Conservation (phyloP, 2,329 filamentous ascomycete species). For the Albifimbria verrucaria region DNA sequence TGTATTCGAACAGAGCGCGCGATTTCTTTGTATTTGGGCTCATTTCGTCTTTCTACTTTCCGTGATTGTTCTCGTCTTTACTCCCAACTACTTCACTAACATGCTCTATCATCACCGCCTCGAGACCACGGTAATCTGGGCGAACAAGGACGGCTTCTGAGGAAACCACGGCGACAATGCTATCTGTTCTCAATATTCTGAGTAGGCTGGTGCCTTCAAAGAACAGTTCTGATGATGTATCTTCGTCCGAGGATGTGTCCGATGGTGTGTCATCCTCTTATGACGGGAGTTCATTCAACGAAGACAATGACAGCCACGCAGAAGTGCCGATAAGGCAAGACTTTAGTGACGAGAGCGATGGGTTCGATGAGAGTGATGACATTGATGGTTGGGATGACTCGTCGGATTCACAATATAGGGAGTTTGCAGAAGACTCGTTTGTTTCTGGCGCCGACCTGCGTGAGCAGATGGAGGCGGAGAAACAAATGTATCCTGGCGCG, state of each 20-base stretch:
- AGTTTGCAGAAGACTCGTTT: neutral
- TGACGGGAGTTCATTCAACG: too few species aligned
- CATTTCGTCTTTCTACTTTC: slow-evolving; percentile 54
- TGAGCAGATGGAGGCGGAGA: slow-evolving; percentile 42
- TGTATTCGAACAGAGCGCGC: neutral
- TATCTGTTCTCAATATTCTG: neutral
- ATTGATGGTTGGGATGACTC: neutral
- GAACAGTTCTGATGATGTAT: neutral
- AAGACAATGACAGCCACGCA: too few species aligned
- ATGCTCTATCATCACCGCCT: neutral
- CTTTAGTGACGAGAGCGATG: too few species aligned
- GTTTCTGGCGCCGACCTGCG: slow-evolving; percentile 4
- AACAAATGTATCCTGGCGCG: slow-evolving; percentile 36
- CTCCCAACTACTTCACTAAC: neutral
- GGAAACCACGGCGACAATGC: neutral
- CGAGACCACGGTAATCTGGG: neutral
- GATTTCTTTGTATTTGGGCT: slow-evolving; percentile 33
- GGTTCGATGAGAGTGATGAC: neutral
- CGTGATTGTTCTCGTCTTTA: neutral
- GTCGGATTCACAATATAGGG: neutral
- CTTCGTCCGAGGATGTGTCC: neutral
- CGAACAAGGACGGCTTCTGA: neutral
- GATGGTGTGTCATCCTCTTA: too few species aligned
- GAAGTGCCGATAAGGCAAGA: too few species aligned
- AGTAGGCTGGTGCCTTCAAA: neutral